Conservation (phyloP, 2,329 filamentous ascomycete genomes). For the Fusarium subglutinans region DNA sequence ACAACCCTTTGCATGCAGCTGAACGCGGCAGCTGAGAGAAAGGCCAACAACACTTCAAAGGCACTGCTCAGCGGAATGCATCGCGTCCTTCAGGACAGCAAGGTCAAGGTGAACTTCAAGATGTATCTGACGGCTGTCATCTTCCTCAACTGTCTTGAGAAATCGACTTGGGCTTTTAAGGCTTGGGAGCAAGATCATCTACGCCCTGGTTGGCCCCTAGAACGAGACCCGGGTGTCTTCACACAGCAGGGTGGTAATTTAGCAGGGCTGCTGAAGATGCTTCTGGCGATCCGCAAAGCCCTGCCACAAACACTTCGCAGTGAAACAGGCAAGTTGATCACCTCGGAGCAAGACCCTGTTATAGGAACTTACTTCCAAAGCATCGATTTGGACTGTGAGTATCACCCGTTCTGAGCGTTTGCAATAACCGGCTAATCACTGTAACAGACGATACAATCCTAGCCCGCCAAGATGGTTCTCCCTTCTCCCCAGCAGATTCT, state of each 20-base stretch:
- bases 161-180: slow-evolving; percentile 75
- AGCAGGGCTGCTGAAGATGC: slow-evolving; percentile 67
- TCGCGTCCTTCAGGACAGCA: slow-evolving; percentile 68
- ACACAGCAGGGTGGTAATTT: slow-evolving; percentile 68
- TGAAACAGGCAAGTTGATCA: slow-evolving; percentile 59
- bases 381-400: slow-evolving; percentile 67
- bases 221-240: slow-evolving; percentile 64
- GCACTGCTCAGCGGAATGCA: slow-evolving; percentile 68
- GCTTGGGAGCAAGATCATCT: slow-evolving; percentile 72
- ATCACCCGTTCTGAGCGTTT: not conserved
- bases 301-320: slow-evolving; percentile 62
- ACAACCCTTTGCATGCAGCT: slow-evolving; percentile 71
- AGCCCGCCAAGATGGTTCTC: slow-evolving; percentile 59
- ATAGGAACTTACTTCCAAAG: slow-evolving; percentile 63
- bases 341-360: slow-evolving; percentile 57
- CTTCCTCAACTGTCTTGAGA: slow-evolving; percentile 72
- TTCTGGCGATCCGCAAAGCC: slow-evolving; percentile 68
- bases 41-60: slow-evolving; percentile 68
- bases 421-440: not conserved
- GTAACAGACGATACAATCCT: slow-evolving; percentile 47
- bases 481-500: slow-evolving; percentile 61
- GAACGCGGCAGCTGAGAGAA: slow-evolving; percentile 71
- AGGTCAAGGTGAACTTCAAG: slow-evolving; percentile 66
- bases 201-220: slow-evolving; percentile 68
- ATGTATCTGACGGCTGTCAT: slow-evolving; percentile 71